A percentile compares a stretch with the other conserved stretches of the same genome.
Conservation (phyloP, 1,139 yeast genomes). For the Kluyveromyces sp. region DNA sequence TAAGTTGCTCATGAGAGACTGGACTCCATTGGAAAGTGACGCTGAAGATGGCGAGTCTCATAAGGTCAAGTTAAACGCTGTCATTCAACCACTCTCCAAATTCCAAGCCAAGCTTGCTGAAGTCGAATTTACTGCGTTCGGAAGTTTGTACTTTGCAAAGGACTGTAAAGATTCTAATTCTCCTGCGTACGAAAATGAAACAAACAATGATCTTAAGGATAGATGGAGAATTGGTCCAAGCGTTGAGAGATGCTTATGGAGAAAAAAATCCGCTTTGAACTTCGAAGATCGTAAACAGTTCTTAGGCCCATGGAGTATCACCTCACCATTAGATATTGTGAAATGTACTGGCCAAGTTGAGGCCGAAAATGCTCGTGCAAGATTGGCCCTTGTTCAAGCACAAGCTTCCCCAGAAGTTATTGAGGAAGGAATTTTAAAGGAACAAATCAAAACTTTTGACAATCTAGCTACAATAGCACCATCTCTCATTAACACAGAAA, state of each 20-base stretch:
- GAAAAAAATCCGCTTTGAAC: slow-evolving; percentile 47
- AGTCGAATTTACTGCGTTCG: slow-evolving; percentile 59
- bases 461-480: slow-evolving; percentile 50
- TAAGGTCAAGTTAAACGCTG: slow-evolving; percentile 43
- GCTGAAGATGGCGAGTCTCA: slow-evolving; percentile 35
- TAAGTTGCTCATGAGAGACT: slow-evolving; percentile 71
- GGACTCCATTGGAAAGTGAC: slow-evolving; percentile 74
- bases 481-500: slow-evolving; percentile 43
- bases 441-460: slow-evolving; percentile 51
- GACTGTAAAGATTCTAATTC: slow-evolving; percentile 36
- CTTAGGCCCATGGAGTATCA: slow-evolving; percentile 71
- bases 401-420: slow-evolving; percentile 37
- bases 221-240: slow-evolving; percentile 94
- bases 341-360: slow-evolving; percentile 60
- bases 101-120: slow-evolving; percentile 47
- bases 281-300: slow-evolving; percentile 34
- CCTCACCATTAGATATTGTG: slow-evolving; percentile 52
- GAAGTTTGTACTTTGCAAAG: slow-evolving; percentile 65
- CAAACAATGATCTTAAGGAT: slow-evolving; percentile 42
- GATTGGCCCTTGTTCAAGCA: slow-evolving; percentile 49
- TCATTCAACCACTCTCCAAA: slow-evolving; percentile 54
- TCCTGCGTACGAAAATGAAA: slow-evolving; percentile 61
- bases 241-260: slow-evolving; percentile 70
- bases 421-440: slow-evolving; percentile 39
- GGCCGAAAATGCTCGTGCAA: slow-evolving; percentile 50